These are phyloP conservation scores for Pseudevernia furfuracea DNA, from an alignment of 495 filamentous ascomycete species.

Conservation along the genomic window DNA sequence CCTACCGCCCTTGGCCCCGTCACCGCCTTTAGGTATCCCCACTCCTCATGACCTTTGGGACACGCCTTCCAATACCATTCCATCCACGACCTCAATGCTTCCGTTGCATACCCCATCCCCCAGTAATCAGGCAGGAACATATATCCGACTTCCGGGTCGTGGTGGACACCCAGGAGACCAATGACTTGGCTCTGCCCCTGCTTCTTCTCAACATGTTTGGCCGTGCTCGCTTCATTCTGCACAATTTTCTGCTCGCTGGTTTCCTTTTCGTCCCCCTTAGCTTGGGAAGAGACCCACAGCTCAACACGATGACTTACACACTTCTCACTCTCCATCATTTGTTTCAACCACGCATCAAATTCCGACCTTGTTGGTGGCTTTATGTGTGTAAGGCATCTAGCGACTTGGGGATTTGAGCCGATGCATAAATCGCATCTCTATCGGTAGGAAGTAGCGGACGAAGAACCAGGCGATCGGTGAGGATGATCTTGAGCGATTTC, in stretches of 20 bases:
- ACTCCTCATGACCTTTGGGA: conserved; percentile 22
- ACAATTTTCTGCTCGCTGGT: no score
- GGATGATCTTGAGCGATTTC: neutral
- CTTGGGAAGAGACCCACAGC: neutral
- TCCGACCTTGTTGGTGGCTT: neutral
- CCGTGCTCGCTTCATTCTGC: neutral
- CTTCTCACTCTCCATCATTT: neutral
- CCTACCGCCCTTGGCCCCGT: neutral
- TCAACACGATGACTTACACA: neutral
- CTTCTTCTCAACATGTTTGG: neutral
- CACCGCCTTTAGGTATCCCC: neutral
- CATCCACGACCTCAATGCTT: conserved; percentile 29
- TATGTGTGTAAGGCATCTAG: neutral
- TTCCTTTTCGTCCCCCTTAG: neutral
- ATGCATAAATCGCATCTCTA: neutral
- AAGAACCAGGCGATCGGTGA: neutral
- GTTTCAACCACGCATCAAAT: neutral
- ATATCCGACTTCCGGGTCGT: conserved; percentile 32
- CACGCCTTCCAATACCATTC: conserved; percentile 28
- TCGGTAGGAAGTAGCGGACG: neutral
- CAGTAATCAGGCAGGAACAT: conserved; percentile 28
- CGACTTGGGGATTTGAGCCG: neutral
- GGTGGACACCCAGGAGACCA: conserved; percentile 3
- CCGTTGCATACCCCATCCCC: conserved; percentile 35
- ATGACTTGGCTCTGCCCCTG: neutral